A percentile compares a stretch with the other conserved stretches of the same genome.
phyloP scores from a whole-genome alignment of 169 alveolate genomes.

The Condylostoma magnum region DNA sequence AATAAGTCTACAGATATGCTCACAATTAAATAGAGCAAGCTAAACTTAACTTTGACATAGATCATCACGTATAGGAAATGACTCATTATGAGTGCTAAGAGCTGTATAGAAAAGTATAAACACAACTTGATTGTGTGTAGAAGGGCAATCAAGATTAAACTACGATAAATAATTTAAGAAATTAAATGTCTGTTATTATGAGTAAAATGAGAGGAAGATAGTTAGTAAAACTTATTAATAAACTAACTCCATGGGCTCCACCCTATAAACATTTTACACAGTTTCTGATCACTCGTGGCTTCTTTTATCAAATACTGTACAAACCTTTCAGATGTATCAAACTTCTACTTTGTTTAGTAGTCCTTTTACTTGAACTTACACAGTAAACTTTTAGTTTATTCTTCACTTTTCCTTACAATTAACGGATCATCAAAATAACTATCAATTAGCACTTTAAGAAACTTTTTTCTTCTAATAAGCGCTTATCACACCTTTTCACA shows the following conservation, averaged over 20 bases:
- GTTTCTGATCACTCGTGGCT: slow-evolving; percentile 13
- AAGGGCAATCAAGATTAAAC: neutral
- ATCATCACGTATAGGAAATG: neutral
- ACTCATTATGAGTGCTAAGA: neutral
- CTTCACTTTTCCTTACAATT: neutral
- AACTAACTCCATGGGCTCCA: slow-evolving; percentile 22
- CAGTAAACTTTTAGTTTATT: neutral
- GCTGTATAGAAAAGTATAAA: neutral
- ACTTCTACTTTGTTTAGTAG: too few relatives aligned
- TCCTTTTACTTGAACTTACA: too few relatives aligned
- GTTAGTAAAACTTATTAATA: neutral
- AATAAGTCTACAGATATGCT: slow-evolving; percentile 12
- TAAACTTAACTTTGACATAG: slow-evolving; percentile 7
- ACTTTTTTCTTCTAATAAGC: neutral
- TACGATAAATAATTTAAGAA: neutral
- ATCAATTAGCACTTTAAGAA: neutral
- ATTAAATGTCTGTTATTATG: neutral
- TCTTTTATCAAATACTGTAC: neutral
- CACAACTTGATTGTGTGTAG: neutral
- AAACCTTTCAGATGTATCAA: neutral
- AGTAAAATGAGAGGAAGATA: neutral
- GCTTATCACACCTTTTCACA: neutral
- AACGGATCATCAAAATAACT: slow-evolving; percentile 14
- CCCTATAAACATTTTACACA: slow-evolving; percentile 13
- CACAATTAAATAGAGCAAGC: slow-evolving; percentile 10